phyloP scores from a whole-genome alignment of 2,329 filamentous ascomycete genomes.

The Leptosphaerulina australis region DNA sequence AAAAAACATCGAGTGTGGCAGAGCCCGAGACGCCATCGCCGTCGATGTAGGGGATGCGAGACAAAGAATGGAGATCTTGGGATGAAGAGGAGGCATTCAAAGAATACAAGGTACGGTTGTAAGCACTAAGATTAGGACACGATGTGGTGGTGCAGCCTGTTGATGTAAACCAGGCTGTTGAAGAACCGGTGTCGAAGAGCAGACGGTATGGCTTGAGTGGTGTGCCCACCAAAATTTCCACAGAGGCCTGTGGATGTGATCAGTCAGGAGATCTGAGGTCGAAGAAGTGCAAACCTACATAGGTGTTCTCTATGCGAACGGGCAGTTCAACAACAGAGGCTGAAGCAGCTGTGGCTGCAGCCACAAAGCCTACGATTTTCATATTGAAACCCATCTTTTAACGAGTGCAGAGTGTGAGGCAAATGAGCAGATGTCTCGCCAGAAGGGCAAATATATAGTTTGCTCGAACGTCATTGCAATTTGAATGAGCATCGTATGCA shows the following conservation, averaged over 20 bases:
- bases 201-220: slow-evolving; percentile 22
- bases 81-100: slow-evolving; percentile 19
- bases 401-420: not conserved
- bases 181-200: slow-evolving; percentile 27
- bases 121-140: slow-evolving; percentile 17
- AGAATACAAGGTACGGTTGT: slow-evolving; percentile 21
- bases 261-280: not conserved
- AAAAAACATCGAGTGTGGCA: slow-evolving; percentile 20
- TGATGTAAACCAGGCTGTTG: slow-evolving; percentile 21
- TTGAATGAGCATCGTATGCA: slow-evolving; percentile 15
- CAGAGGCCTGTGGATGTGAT: slow-evolving; percentile 8
- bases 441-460: not conserved
- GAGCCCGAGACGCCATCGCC: slow-evolving; percentile 21
- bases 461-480: slow-evolving; percentile 1
- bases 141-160: slow-evolving; percentile 21
- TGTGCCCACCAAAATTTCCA: slow-evolving; percentile 16
- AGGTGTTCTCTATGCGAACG: slow-evolving; percentile 14
- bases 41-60: slow-evolving; percentile 20
- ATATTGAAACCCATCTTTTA: not conserved
- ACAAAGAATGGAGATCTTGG: slow-evolving; percentile 13
- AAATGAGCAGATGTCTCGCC: not conserved
- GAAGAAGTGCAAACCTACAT: not conserved
- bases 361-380: not conserved
- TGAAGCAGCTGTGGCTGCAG: slow-evolving; percentile 10
- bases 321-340: slow-evolving; percentile 25